Percentiles rank a stretch among this genome's conserved stretches.
Conservation (phyloP, 345 rosid genomes). For the Populus euphratica region DNA sequence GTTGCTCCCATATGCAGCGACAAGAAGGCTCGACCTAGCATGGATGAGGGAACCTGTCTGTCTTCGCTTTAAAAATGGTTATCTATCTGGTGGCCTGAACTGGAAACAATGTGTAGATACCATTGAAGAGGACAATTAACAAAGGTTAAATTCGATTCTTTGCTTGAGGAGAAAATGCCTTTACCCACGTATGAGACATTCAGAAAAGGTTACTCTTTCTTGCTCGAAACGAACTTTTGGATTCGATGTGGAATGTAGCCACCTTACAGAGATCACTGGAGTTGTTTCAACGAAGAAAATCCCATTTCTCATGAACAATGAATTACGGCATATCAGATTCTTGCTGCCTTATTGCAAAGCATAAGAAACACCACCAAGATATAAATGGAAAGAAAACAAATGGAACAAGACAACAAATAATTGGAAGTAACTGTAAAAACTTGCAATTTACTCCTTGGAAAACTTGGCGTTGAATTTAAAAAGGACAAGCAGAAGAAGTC, state of each 20-base stretch:
- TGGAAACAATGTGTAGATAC: not conserved
- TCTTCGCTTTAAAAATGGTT: not conserved
- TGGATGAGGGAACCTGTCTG: not conserved
- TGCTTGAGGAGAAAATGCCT: not conserved
- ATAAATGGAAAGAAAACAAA: not conserved
- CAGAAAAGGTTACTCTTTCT: not conserved
- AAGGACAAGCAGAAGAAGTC: conserved; percentile 1
- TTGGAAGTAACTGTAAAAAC: not conserved
- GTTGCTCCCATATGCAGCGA: not conserved
- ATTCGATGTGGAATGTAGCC: not conserved
- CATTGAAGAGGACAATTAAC: not conserved
- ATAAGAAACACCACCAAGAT: not conserved
- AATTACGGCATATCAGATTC: not conserved
- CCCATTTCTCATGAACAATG: not conserved
- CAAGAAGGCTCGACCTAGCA: not conserved
- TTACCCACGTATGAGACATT: not conserved
- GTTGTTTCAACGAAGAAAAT: not conserved
- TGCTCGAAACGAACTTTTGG: not conserved
- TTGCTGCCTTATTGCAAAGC: not conserved
- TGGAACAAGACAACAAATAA: not conserved
- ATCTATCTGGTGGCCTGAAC: not conserved
- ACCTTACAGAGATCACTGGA: not conserved
- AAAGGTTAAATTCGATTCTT: not conserved
- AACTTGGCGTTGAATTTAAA: not conserved
- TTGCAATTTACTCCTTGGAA: not conserved